Evolutionary conservation across 1,284 basidiomycete species (phyloP).

Genomic region (Gomphus sp.): DNA sequence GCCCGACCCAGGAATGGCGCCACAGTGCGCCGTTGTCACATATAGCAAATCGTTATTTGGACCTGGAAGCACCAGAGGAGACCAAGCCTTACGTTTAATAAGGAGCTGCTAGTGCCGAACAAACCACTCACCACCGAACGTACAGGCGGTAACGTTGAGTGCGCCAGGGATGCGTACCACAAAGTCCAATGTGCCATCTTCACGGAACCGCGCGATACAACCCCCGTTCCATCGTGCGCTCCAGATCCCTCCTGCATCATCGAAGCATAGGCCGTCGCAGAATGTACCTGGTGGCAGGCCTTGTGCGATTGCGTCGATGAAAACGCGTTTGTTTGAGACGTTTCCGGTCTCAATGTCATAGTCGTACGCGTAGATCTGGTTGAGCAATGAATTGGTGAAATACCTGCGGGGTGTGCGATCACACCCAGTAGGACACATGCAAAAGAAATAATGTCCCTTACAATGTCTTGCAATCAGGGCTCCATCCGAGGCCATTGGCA

Average conservation of each 20-base stretch:
- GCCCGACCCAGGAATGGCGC: conserved; percentile 34
- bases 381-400: conserved; percentile 55
- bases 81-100: conserved; percentile 1
- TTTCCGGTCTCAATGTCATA: conserved; percentile 54
- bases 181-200: conserved; percentile 40
- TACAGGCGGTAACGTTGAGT: conserved; percentile 54
- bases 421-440: background rate
- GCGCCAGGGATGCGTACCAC: conserved; percentile 51
- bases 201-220: conserved; percentile 44
- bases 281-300: conserved; percentile 40
- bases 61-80: conserved; percentile 28
- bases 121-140: conserved; percentile 49
- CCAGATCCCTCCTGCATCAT: conserved; percentile 57
- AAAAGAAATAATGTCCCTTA: conserved; percentile 22
- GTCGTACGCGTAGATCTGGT: conserved; percentile 45
- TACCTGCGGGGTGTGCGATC: conserved; percentile 32
- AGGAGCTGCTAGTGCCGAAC: background rate
- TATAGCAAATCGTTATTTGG: conserved; percentile 53
- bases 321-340: conserved; percentile 44
- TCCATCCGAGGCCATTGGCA: conserved; percentile 59
- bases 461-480: conserved; percentile 49
- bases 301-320: conserved; percentile 44
- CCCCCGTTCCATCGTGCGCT: conserved; percentile 61
- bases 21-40: conserved; percentile 58
- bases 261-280: conserved; percentile 58